Evolutionary conservation across 495 filamentous ascomycete genomes (phyloP).

Genomic region (Daldinia concentrica): DNA sequence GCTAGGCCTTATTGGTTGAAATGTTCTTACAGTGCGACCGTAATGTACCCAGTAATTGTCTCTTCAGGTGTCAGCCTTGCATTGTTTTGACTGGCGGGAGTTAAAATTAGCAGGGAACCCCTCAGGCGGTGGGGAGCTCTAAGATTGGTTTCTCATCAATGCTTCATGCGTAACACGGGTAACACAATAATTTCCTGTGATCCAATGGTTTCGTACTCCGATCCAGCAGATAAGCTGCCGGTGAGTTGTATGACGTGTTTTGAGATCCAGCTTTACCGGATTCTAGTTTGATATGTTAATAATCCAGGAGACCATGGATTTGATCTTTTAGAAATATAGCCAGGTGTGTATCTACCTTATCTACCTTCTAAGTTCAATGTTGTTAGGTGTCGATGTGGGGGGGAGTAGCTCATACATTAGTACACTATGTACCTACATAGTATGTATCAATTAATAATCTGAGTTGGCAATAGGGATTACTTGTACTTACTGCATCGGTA

Average conservation of each 20-base stretch:
- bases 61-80: constrained; percentile 23
- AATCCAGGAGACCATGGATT: not conserved
- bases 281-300: not conserved
- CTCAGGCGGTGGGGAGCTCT: constrained; percentile 28
- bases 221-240: not conserved
- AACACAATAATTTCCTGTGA: constrained; percentile 13
- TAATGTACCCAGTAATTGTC: constrained; percentile 5
- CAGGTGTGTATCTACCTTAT: not conserved
- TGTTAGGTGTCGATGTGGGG: no score
- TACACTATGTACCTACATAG: no score
- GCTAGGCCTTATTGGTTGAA: constrained; percentile 8
- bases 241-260: not conserved
- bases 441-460: no score
- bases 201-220: constrained; percentile 22
- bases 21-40: constrained; percentile 27
- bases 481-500: not conserved
- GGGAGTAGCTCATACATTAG: no score
- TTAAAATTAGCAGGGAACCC: constrained; percentile 23
- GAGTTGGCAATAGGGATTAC: no score
- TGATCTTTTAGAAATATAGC: not conserved
- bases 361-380: not conserved
- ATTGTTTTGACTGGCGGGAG: constrained; percentile 22
- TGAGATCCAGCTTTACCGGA: not conserved
- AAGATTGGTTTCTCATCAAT: constrained; percentile 30
- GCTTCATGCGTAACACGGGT: constrained; percentile 39